These are phyloP conservation scores for Xylaria polymorpha DNA, from an alignment of 2,329 filamentous ascomycete genomes.

Conservation along the genomic window DNA sequence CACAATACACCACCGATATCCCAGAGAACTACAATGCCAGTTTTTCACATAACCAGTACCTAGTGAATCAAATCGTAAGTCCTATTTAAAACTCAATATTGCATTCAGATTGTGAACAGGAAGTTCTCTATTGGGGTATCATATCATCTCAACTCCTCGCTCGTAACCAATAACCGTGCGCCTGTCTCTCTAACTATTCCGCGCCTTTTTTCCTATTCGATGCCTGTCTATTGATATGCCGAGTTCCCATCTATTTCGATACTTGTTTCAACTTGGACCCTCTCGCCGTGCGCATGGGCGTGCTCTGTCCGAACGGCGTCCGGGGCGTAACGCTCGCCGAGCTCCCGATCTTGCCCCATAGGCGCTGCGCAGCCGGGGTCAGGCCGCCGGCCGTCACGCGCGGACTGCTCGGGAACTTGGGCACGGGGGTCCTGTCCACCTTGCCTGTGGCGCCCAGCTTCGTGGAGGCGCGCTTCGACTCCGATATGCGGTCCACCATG, in stretches of 20 bases:
- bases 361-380: conserved; percentile 78
- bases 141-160: conserved; percentile 21
- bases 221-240: background rate
- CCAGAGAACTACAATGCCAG: background rate
- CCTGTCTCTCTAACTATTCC: background rate
- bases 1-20: conserved; percentile 22
- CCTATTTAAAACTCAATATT: background rate
- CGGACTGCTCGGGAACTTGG: conserved; percentile 76
- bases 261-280: conserved; percentile 52
- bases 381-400: conserved; percentile 63
- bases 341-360: conserved; percentile 71
- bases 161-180: background rate
- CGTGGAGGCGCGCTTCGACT: conserved; percentile 73
- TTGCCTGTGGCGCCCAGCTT: conserved; percentile 70
- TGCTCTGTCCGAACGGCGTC: conserved; percentile 56
- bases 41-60: background rate
- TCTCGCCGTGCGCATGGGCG: conserved; percentile 52
- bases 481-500: conserved; percentile 85
- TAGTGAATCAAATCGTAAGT: background rate
- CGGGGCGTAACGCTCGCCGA: conserved; percentile 50
- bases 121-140: conserved; percentile 35
- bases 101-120: background rate
- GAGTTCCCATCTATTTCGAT: conserved; percentile 43
- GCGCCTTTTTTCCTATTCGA: background rate
- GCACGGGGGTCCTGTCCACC: conserved; percentile 70